These are phyloP conservation scores for Boletus bicolor DNA, from an alignment of 768 basidiomycete species.

Conservation along the genomic window DNA sequence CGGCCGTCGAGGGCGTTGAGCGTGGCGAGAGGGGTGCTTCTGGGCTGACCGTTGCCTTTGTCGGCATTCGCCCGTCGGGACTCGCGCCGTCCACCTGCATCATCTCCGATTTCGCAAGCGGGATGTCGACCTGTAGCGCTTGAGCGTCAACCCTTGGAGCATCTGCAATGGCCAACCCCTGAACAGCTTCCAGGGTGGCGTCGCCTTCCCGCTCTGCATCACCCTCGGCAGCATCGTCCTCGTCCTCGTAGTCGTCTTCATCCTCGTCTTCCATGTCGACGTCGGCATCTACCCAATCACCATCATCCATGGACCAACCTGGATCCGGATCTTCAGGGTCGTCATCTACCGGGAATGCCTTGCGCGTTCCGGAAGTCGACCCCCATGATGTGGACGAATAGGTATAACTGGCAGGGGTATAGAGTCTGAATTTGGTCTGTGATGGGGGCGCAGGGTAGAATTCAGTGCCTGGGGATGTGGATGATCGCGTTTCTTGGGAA, in stretches of 20 bases:
- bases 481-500: background rate
- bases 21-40: background rate
- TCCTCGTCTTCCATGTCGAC: constrained; percentile 33
- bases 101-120: background rate
- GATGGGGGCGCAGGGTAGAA: constrained; percentile 1
- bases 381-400: constrained; percentile 25
- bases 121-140: constrained; percentile 3
- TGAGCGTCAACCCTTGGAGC: background rate
- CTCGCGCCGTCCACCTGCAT: background rate
- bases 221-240: constrained; percentile 19
- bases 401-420: constrained; percentile 34
- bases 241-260: constrained; percentile 32
- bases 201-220: constrained; percentile 18
- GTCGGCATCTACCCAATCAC: constrained; percentile 26
- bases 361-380: constrained; percentile 10
- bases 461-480: background rate
- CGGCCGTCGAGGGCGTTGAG: background rate
- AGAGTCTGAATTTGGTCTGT: constrained; percentile 30
- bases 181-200: constrained; percentile 12
- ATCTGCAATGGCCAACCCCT: constrained; percentile 10
- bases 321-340: constrained; percentile 19
- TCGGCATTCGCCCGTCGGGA: background rate
- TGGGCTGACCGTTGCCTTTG: background rate
- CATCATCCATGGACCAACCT: constrained; percentile 21
- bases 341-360: constrained; percentile 13